phyloP scores from a whole-genome alignment of 495 filamentous ascomycete species.

The Xylaria scruposa region DNA sequence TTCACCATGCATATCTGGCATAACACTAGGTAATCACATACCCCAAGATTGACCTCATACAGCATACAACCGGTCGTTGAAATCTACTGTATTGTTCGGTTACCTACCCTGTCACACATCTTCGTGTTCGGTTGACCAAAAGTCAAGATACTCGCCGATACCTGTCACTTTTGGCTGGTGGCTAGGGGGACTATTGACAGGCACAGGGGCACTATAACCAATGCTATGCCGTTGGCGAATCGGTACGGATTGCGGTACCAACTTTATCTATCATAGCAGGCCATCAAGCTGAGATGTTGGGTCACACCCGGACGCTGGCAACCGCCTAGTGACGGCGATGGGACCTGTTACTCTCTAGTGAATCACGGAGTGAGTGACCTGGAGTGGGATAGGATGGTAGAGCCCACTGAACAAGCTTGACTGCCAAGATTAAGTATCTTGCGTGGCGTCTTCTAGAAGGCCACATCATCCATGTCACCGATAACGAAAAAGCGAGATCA shows the following conservation, averaged over 20 bases:
- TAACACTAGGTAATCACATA: neutral
- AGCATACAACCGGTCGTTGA: neutral
- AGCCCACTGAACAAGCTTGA: conserved; percentile 25
- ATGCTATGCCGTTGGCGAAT: conserved; percentile 20
- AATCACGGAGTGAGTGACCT: conserved; percentile 15
- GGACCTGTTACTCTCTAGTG: conserved; percentile 19
- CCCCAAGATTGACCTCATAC: neutral
- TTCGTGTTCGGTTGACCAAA: conserved; percentile 1
- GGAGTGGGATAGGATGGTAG: neutral
- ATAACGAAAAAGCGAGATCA: conserved; percentile 23
- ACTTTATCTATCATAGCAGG: conserved; percentile 19
- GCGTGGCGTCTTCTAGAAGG: conserved; percentile 27
- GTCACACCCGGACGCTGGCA: conserved; percentile 27
- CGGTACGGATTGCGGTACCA: conserved; percentile 23
- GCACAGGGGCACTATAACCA: conserved; percentile 10
- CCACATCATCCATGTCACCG: conserved; percentile 23
- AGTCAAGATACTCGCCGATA: neutral
- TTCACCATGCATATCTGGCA: neutral
- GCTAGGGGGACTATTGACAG: conserved; percentile 22
- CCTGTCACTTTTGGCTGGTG: conserved; percentile 20
- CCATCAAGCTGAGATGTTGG: conserved; percentile 22
- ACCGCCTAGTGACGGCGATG: conserved; percentile 20
- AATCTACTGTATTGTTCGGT: conserved; percentile 1
- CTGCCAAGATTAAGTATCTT: conserved; percentile 6
- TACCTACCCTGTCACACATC: conserved; percentile 23